These are phyloP conservation scores for Astrothelium macrocarpum DNA, from an alignment of 495 filamentous ascomycete genomes.

Conservation along the genomic window DNA sequence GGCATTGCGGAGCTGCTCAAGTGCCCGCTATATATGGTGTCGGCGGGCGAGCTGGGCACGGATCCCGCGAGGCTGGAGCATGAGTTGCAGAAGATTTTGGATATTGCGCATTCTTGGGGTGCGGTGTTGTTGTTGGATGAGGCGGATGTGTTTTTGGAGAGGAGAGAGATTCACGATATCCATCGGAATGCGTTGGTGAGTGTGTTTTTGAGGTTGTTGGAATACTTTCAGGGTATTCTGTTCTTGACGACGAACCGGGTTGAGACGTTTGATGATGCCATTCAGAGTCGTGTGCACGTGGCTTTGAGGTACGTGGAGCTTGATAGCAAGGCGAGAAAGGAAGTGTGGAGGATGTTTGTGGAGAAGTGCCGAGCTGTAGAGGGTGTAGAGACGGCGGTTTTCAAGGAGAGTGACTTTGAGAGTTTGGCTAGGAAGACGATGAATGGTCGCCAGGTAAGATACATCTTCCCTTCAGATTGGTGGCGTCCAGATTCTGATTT, in stretches of 20 bases:
- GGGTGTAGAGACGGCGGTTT: conserved; percentile 49
- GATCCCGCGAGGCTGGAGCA: conserved; percentile 65
- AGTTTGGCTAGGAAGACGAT: conserved; percentile 57
- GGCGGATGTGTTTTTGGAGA: conserved; percentile 40
- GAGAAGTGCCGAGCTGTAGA: conserved; percentile 58
- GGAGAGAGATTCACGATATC: conserved; percentile 35
- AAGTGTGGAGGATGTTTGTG: conserved; percentile 80
- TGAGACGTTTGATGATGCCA: conserved; percentile 61
- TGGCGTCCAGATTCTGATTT: conserved; percentile 7
- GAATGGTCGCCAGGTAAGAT: conserved; percentile 72
- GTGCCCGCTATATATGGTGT: conserved; percentile 78
- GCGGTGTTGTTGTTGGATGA: conserved; percentile 45
- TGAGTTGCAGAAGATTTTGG: conserved; percentile 76
- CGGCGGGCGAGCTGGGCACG: conserved; percentile 72
- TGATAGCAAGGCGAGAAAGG: conserved; percentile 61
- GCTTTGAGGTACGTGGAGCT: conserved; percentile 76
- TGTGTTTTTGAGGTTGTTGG: conserved; percentile 39
- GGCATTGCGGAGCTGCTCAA: conserved; percentile 75
- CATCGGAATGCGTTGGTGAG: conserved; percentile 38
- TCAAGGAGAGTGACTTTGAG: conserved; percentile 61
- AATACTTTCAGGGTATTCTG: conserved; percentile 73
- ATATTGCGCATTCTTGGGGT: conserved; percentile 81
- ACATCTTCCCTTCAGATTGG: conserved; percentile 11
- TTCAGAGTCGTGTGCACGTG: conserved; percentile 59
- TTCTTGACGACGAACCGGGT: conserved; percentile 75